Conservation (phyloP, 768 basidiomycete species). For the Chlorophyllum brunneum region DNA sequence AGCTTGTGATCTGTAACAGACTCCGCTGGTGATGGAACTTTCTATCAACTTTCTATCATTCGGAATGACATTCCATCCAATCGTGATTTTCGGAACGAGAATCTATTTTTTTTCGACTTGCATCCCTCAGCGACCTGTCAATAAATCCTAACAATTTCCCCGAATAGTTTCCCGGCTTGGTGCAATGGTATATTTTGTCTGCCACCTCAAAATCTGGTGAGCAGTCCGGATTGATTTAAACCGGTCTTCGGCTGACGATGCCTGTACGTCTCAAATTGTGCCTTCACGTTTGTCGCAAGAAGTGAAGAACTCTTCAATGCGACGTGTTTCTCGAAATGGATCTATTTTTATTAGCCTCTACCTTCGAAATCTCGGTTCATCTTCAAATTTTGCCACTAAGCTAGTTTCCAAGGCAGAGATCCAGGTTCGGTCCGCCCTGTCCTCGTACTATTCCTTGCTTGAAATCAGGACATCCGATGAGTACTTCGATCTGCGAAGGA, state of each 20-base stretch:
- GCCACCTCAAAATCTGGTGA: neutral
- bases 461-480: neutral
- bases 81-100: neutral
- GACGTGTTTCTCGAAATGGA: constrained; percentile 4
- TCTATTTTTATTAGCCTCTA: constrained; percentile 5
- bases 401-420: constrained; percentile 1
- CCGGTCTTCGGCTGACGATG: neutral
- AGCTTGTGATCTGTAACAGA: no score
- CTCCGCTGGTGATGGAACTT: no score
- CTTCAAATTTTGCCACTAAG: constrained; percentile 3
- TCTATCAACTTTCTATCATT: no score
- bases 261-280: neutral
- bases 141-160: neutral
- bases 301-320: neutral
- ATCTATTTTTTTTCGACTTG: neutral
- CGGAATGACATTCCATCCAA: neutral
- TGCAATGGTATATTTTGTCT: neutral
- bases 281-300: neutral
- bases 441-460: neutral
- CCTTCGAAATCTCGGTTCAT: constrained; percentile 7
- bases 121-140: neutral
- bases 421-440: constrained; percentile 1
- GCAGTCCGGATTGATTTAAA: neutral
- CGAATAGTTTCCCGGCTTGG: neutral
- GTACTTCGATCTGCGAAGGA: neutral